Base-by-base conservation (phyloP, 179 eudicot species). In the Beta macrorhiza region DNA sequence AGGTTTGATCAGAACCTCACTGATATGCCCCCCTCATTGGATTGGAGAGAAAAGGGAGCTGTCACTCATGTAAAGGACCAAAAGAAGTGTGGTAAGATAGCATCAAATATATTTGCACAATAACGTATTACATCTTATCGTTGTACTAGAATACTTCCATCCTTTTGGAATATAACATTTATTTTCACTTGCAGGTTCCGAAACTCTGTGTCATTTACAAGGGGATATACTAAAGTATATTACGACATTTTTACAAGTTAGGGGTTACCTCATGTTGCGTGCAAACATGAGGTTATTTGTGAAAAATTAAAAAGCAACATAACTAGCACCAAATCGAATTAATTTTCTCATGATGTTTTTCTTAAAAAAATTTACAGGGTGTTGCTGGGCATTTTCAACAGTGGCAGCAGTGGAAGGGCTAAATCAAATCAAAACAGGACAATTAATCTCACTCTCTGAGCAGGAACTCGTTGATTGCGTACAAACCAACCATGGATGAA, bases 331-430 rank as follows among this genome's bases (percentile, higher is more conserved):
- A n/a, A 14, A 62, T 16, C 45, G 44, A 1, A 5, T 11, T 47
- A 14, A 7, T 61, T 56, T 61, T 61, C 17, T n/a, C 25, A 67
- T 44, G 45, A 0, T 1, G 0, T 7, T 44, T 70, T 7, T 0
- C 8, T 14, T 42, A 0, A 68, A 68, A 13, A 68, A 13, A 69
- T 6, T 69, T 25, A 17, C n/a, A 81, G 83, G 76, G 2, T 84
- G 83, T 70, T 90, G 94, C 5, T 90, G 91, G 90, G 87, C 91
- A 77, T 89, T 89, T 67, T 79, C 90, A 49, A 72, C 87, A 15
- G 84, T 89, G 16, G 89, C 86, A 47, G 84, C 81, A 56, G 76
- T 84, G 7, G 91, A 89, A 83, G 85, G 89, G 25, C 67, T 86
- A 62, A 58, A 80, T 70, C 64, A 86, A 20, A 83, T 89, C 2